Conservation (phyloP, 2,329 filamentous ascomycete genomes). For the Juglanconis oblonga region DNA sequence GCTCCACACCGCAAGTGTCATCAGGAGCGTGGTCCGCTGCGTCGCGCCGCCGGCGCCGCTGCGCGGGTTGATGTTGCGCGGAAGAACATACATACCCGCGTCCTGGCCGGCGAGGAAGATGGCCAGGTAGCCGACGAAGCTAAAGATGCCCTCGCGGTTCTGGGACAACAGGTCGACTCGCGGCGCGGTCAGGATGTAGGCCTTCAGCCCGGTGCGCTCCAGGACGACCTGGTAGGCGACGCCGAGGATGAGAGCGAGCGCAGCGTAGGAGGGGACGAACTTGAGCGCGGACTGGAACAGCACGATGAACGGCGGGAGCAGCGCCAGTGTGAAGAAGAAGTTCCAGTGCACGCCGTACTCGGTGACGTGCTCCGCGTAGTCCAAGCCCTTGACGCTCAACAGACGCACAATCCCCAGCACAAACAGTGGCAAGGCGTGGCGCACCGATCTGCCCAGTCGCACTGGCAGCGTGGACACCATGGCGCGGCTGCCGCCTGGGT, state of each 20-base stretch:
- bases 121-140: conserved; percentile 87
- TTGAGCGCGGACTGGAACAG: conserved; percentile 71
- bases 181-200: conserved; percentile 78
- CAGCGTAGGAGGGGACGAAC: conserved; percentile 72
- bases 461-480: conserved; percentile 46
- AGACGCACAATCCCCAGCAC: conserved; percentile 77
- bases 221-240: conserved; percentile 72
- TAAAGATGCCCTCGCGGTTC: conserved; percentile 95
- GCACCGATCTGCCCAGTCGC: conserved; percentile 64
- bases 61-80: conserved; percentile 47
- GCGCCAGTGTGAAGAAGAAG: conserved; percentile 94
- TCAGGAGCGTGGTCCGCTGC: conserved; percentile 57
- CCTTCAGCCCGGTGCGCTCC: conserved; percentile 74
- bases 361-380: conserved; percentile 95
- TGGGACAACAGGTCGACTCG: conserved; percentile 77
- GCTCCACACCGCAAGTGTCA: conserved; percentile 63
- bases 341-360: conserved; percentile 99
- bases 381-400: conserved; percentile 85
- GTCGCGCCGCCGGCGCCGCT: conserved; percentile 39
- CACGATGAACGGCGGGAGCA: conserved; percentile 86
- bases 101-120: conserved; percentile 92
- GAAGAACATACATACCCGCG: conserved; percentile 75
- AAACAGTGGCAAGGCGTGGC: conserved; percentile 81
- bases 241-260: conserved; percentile 67
- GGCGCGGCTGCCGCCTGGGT: conserved; percentile 26